Evolutionary conservation across 2,329 filamentous ascomycete genomes (phyloP).

Genomic region (Zymoseptoria pseudotritici): DNA sequence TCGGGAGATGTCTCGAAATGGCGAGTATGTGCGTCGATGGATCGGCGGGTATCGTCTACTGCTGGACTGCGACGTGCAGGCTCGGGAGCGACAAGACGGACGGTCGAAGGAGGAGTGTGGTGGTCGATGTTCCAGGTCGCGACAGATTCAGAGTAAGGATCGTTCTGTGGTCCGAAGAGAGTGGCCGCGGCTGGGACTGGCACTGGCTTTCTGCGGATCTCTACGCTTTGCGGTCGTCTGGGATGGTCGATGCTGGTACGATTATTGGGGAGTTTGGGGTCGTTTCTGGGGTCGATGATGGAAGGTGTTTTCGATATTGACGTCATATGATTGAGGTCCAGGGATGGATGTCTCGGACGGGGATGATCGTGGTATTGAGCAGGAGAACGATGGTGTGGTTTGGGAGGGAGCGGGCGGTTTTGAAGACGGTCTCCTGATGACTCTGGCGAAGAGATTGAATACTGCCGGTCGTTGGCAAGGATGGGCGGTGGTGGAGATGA

Average conservation of each 20-base stretch:
- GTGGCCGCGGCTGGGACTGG: not conserved
- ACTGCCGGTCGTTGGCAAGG: not conserved
- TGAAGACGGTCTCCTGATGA: not conserved
- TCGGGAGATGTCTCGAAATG: not conserved
- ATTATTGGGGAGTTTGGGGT: not conserved
- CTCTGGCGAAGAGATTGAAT: not conserved
- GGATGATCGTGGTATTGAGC: not conserved
- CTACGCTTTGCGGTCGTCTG: not conserved
- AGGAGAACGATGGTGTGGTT: not conserved
- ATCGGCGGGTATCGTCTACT: not conserved
- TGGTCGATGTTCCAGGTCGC: conserved; percentile 6
- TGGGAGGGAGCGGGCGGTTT: not conserved
- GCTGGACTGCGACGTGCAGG: not conserved
- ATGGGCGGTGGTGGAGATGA: not conserved
- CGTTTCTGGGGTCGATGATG: not conserved
- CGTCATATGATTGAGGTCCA: not conserved
- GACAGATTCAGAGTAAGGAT: conserved; percentile 8
- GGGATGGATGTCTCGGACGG: not conserved
- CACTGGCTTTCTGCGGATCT: not conserved
- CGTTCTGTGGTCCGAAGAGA: conserved; percentile 2
- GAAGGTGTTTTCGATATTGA: not conserved
- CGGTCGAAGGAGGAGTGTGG: not conserved
- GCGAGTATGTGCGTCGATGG: not conserved
- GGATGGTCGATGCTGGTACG: not conserved
- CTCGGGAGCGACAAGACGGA: not conserved